phyloP scores from a whole-genome alignment of 306 rosid genomes.

The Lathyrus tuberosus region DNA sequence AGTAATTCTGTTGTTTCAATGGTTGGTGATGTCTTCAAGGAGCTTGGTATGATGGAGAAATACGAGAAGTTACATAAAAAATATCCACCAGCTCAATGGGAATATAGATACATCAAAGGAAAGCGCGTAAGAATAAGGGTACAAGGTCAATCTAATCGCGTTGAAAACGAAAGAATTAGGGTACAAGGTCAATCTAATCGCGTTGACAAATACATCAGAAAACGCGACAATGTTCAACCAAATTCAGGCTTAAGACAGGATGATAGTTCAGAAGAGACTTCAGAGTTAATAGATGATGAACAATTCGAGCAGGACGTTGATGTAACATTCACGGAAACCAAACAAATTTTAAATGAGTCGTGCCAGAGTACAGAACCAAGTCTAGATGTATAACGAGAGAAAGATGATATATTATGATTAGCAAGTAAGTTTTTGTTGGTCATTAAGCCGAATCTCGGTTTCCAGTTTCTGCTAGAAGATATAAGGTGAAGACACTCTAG shows the following conservation, averaged over 20 bases:
- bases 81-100: constrained; percentile 85
- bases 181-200: constrained; percentile 36
- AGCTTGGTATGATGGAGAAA: constrained; percentile 82
- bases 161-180: constrained; percentile 48
- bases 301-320: constrained; percentile 40
- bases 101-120: constrained; percentile 68
- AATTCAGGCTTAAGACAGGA: constrained; percentile 28
- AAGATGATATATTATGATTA: constrained; percentile 38
- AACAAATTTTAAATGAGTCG: constrained; percentile 42
- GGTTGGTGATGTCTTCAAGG: constrained; percentile 76
- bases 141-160: constrained; percentile 32
- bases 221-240: constrained; percentile 28
- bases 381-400: constrained; percentile 29
- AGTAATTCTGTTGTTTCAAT: constrained; percentile 53
- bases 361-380: constrained; percentile 37
- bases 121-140: constrained; percentile 64
- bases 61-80: constrained; percentile 61
- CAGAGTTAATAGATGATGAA: constrained; percentile 39
- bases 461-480: constrained; percentile 28
- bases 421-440: constrained; percentile 30
- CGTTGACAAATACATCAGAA: constrained; percentile 27
- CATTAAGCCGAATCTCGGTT: not conserved
- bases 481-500: constrained; percentile 26
- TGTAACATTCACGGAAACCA: constrained; percentile 37
- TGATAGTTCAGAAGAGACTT: constrained; percentile 36